A percentile compares a stretch with the other conserved stretches of the same genome.
Evolutionary conservation across 805 yeast species (phyloP).

Genomic region (Saccharomycopsis microspora): DNA sequence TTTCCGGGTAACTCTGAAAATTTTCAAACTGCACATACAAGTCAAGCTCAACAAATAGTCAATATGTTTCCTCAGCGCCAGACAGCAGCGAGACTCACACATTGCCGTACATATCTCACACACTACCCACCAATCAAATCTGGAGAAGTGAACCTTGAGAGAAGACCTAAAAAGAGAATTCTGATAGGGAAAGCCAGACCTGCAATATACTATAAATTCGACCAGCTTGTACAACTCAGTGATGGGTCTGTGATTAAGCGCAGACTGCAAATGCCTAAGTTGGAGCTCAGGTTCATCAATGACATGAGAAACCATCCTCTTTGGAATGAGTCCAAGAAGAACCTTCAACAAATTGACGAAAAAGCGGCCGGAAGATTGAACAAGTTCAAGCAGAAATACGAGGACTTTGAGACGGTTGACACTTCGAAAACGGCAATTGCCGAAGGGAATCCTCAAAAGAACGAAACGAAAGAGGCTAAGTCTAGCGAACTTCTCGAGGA

Average conservation of each 20-base stretch:
- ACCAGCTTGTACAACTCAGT: conserved; percentile 77
- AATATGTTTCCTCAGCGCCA: too few relatives aligned
- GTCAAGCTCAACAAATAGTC: too few relatives aligned
- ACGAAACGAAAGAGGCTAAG: conserved; percentile 16
- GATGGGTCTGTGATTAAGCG: conserved; percentile 88
- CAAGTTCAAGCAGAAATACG: conserved; percentile 59
- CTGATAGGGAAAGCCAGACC: conserved; percentile 83
- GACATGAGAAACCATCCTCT: conserved; percentile 81
- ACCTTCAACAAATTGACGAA: conserved; percentile 63
- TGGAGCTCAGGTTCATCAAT: conserved; percentile 70
- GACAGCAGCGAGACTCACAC: too few relatives aligned
- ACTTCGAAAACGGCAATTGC: conserved; percentile 2
- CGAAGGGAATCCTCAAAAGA: conserved; percentile 9
- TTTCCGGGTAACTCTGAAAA: too few relatives aligned
- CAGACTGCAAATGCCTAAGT: conserved; percentile 79
- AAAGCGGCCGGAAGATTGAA: conserved; percentile 74
- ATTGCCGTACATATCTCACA: conserved; percentile 9
- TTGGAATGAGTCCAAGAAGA: conserved; percentile 85
- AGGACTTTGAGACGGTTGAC: conserved; percentile 34
- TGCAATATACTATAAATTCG: conserved; percentile 83
- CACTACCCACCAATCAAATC: conserved; percentile 9
- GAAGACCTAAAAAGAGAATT: conserved; percentile 60
- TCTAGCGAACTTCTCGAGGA: conserved; percentile 20
- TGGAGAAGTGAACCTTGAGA: conserved; percentile 13
- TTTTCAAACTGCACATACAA: too few relatives aligned